Base-by-base conservation (phyloP, 2,329 filamentous ascomycete species). In the Xylariomycetidae sp. region DNA sequence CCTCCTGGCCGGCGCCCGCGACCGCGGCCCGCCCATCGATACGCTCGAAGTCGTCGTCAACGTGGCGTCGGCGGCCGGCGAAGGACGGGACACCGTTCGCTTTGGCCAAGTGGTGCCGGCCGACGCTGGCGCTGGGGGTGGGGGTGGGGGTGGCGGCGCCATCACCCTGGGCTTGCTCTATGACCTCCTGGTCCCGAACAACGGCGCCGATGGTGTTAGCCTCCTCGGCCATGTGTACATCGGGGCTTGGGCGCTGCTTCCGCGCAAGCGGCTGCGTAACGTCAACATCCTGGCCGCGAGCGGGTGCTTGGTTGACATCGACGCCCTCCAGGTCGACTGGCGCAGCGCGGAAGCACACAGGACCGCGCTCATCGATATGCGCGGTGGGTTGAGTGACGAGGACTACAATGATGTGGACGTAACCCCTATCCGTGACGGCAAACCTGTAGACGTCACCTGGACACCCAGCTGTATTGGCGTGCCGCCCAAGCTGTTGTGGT, bases 1-100 rank as follows among this genome's bases (percentile, higher is more conserved):
- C 19, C 34, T 49, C 42, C 33, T 51, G 20, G 45, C 39, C 19
- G 32, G 48, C 42, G 40, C n/a, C 24, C 19, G 15, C 20, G n/a
- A n/a, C n/a, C n/a, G n/a, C n/a, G n/a, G n/a, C n/a, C 20, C 38
- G n/a, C 45, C 48, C 18, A 45, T 51, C n/a, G 50, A 38, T 8
- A 47, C 44, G 5, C 29, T 48, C 2, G 45, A 48, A 15, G 26
- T 48, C 7, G 39, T 48, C 14, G 44, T 42, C 29, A 37, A 30
- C 34, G 44, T 40, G 27, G 40, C 38, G 16, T 37, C 34, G 20
- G 8, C 20, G 10, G 19, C 18, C 3, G 37, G 24, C 3, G 35
- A 35, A 12, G 13, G 25, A 9, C 8, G 10, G 7, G 47, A 48
- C 16, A 29, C 31, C 18, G 33, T 46, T 6, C 31, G 46, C 10